Conservation (phyloP, 2,329 filamentous ascomycete species). For the Botrytis paeoniae region DNA sequence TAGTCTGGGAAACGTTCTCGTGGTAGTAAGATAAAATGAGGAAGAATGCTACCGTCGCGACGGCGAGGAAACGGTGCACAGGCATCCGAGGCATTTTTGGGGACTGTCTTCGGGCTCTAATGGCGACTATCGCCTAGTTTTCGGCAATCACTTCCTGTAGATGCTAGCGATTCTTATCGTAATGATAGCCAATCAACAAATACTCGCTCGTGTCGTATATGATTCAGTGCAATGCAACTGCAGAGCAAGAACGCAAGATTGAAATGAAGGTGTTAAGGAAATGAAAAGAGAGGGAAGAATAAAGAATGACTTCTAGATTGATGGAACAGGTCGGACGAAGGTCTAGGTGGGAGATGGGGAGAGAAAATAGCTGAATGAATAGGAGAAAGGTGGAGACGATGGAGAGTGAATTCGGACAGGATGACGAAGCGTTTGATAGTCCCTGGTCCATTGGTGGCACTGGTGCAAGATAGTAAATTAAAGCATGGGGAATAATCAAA, state of each 20-base stretch:
- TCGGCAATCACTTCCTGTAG: background rate
- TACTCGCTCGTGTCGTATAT: background rate
- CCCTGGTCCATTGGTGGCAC: background rate
- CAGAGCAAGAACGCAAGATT: background rate
- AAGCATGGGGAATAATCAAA: background rate
- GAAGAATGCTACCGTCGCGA: slow-evolving; percentile 11
- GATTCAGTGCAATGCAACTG: background rate
- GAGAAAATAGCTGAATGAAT: slow-evolving; percentile 6
- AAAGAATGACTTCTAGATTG: background rate
- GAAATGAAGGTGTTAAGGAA: slow-evolving; percentile 2
- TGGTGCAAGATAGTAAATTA: background rate
- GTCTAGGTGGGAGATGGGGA: background rate
- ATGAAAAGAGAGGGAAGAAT: background rate
- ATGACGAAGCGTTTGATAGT: slow-evolving; percentile 12
- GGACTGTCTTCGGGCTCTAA: background rate
- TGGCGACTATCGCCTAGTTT: background rate
- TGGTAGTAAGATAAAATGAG: slow-evolving; percentile 16
- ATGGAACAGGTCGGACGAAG: background rate
- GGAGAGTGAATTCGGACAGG: background rate
- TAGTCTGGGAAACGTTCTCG: slow-evolving; percentile 9
- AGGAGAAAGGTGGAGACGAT: slow-evolving; percentile 14
- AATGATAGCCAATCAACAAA: background rate
- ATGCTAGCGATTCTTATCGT: background rate
- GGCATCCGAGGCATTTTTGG: slow-evolving; percentile 17
- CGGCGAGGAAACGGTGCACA: slow-evolving; percentile 11